Percentiles rank a stretch among this genome's conserved stretches.
Evolutionary conservation across 2,329 filamentous ascomycete genomes (phyloP).

Genomic region (Huntiella omanensis): DNA sequence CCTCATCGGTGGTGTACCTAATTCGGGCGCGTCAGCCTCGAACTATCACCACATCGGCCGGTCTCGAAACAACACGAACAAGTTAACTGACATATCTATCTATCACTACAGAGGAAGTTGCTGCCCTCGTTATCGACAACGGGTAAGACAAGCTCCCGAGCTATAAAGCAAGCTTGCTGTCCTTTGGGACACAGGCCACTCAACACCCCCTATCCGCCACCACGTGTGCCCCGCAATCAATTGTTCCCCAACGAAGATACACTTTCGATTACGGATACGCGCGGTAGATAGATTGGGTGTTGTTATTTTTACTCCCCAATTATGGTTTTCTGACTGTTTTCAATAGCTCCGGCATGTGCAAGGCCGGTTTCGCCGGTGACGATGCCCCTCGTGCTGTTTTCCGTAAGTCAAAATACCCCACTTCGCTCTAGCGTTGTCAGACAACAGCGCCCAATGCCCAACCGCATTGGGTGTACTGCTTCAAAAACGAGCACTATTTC

Average conservation of each 20-base stretch:
- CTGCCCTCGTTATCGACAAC: slow-evolving; percentile 99
- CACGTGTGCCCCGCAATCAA: neutral
- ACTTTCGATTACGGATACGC: neutral
- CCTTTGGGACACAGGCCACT: slow-evolving; percentile 20
- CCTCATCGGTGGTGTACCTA: too few relatives aligned
- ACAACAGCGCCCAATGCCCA: neutral
- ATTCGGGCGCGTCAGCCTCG: too few relatives aligned
- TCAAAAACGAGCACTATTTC: neutral
- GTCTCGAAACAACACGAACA: too few relatives aligned
- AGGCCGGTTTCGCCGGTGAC: slow-evolving; percentile 99
- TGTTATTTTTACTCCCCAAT: neutral
- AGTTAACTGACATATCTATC: neutral
- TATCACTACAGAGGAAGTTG: slow-evolving; percentile 71
- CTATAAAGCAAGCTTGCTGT: slow-evolving; percentile 16
- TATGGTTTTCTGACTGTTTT: slow-evolving; percentile 1
- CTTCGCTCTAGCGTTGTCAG: slow-evolving; percentile 14
- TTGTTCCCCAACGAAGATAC: slow-evolving; percentile 3
- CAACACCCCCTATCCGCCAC: slow-evolving; percentile 10
- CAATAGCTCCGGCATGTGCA: slow-evolving; percentile 97
- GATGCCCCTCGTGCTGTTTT: slow-evolving; percentile 99
- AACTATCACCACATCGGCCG: too few relatives aligned
- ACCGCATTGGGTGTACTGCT: neutral
- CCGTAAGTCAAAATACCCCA: slow-evolving; percentile 52
- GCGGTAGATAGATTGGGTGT: neutral
- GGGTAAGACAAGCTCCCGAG: slow-evolving; percentile 53